These are phyloP conservation scores for Parastagonospora avenae DNA, from an alignment of 2,329 filamentous ascomycete species.

Conservation along the genomic window DNA sequence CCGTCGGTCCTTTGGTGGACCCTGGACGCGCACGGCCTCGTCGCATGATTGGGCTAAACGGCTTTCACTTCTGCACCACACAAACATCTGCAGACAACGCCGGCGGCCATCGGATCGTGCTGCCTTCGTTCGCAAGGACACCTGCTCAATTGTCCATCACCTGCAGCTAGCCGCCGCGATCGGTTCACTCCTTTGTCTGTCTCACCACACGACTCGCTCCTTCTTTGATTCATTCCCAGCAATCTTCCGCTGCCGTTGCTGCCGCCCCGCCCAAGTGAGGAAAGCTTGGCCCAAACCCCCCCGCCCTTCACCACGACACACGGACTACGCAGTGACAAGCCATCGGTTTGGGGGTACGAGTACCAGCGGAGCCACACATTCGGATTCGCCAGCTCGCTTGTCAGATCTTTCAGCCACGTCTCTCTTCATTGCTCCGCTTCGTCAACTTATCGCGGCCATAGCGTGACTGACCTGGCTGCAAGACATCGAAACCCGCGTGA, in stretches of 20 bases:
- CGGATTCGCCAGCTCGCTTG: constrained; percentile 27
- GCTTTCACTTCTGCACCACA: not conserved
- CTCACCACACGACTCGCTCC: constrained; percentile 7
- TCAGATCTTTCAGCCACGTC: constrained; percentile 33
- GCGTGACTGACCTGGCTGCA: constrained; percentile 17
- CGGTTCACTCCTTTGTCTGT: constrained; percentile 3
- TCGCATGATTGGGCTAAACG: not conserved
- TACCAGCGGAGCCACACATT: constrained; percentile 24
- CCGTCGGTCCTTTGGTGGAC: not conserved
- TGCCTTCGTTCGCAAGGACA: not conserved
- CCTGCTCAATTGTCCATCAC: not conserved
- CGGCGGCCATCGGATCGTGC: not conserved
- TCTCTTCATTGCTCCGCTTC: constrained; percentile 21
- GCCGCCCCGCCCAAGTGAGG: constrained; percentile 9
- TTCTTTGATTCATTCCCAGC: not conserved
- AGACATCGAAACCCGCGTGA: constrained; percentile 10
- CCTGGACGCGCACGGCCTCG: not conserved
- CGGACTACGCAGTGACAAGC: not conserved
- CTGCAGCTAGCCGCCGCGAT: constrained; percentile 2
- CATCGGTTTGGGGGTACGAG: constrained; percentile 8
- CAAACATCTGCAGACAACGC: not conserved
- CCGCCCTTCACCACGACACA: constrained; percentile 6
- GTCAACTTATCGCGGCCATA: constrained; percentile 16
- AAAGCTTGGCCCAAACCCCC: constrained; percentile 11
- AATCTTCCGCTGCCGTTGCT: constrained; percentile 17